Conservation (phyloP, 345 rosid genomes). For the Clausena lansium region DNA sequence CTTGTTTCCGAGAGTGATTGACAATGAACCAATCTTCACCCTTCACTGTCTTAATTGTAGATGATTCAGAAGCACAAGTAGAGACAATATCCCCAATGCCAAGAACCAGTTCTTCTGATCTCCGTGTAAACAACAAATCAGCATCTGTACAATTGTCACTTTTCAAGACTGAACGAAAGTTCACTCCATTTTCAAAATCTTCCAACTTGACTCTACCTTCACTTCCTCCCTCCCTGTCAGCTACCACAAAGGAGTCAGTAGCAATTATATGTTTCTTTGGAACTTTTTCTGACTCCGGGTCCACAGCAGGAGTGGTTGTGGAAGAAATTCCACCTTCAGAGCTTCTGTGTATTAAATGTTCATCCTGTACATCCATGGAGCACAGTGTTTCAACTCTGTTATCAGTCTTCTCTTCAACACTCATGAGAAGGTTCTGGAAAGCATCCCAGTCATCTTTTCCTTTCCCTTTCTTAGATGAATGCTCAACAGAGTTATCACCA, state of each 20-base stretch:
- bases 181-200: constrained; percentile 50
- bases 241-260: constrained; percentile 46
- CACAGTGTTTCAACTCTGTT: constrained; percentile 19
- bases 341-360: constrained; percentile 29
- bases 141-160: constrained; percentile 51
- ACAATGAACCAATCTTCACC: constrained; percentile 63
- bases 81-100: constrained; percentile 28
- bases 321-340: constrained; percentile 24
- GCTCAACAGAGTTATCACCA: constrained; percentile 20
- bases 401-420: constrained; percentile 34
- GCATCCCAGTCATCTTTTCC: constrained; percentile 64
- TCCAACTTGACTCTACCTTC: constrained; percentile 33
- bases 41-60: constrained; percentile 47
- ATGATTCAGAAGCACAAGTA: constrained; percentile 29
- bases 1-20: constrained; percentile 31
- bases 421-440: constrained; percentile 69
- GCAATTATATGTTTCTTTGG: constrained; percentile 23
- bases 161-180: constrained; percentile 40
- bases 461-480: constrained; percentile 29
- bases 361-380: constrained; percentile 28
- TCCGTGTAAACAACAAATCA: constrained; percentile 39
- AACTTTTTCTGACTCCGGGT: constrained; percentile 34
- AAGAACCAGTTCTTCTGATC: constrained; percentile 43
- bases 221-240: constrained; percentile 29
- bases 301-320: constrained; percentile 16